Base-by-base conservation (phyloP, 306 rosid genomes). In the Trifolium dubium region DNA sequence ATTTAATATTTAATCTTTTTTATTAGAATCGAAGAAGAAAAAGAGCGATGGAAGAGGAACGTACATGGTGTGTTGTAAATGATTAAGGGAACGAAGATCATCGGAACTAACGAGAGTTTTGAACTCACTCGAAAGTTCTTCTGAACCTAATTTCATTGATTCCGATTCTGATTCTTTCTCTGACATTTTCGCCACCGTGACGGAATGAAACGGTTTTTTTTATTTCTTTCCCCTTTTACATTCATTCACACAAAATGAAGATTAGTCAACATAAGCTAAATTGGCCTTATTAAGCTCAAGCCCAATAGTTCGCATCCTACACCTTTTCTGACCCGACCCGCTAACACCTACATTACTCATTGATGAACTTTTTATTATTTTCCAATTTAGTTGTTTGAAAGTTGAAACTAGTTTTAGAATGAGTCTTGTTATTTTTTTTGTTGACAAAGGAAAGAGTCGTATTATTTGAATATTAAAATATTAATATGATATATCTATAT, bases 1-100 rank as follows among this genome's bases (percentile, higher is more conserved):
- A 79, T 71, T 73, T 63, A 5, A 30, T 8, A 60, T 11, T 3
- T 11, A 13, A n/a, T n/a, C n/a, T n/a, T 11, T 5, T 10, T n/a
- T 0, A 69, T n/a, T 4, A 64, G 1, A 71, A 11, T 15, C 9
- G 8, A 19, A 39, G 17, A 15, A n/a, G 37, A 7, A 63, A 5
- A 63, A 39, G 10, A 54, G 69, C 2, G 59, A 40, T 56, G 61
- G 47, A 65, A 62, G 67, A 18, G 29, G 53, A 30, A 10, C 2
- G 0, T 64, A 93, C 96, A 89, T 87, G 77, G 86, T 90, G 81
- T 85, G 81, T 83, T 94, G 97, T 55, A 81, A 69, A 75, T 92
- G 93, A 39, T 82, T 85, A 30, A 94, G 85, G 74, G 95, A 83
- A 15, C 84, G 86, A 79, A 94, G 86, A 81, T 91, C 91, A 6